phyloP scores from a whole-genome alignment of 768 basidiomycete genomes.

The Neoboletus brunneissimus region DNA sequence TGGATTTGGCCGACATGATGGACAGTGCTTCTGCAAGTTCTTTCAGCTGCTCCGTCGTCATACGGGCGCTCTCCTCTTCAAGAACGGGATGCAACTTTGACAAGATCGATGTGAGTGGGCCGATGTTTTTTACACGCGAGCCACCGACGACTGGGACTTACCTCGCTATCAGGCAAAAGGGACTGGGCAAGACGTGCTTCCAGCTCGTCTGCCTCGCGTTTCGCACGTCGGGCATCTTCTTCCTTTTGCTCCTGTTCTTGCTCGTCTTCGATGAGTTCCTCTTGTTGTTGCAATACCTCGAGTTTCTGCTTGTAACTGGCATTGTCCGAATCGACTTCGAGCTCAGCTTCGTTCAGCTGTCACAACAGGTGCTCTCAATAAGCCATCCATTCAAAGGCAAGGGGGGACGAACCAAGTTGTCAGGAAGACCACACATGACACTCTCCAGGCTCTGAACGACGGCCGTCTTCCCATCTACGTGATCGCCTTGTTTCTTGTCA shows the following conservation, averaged over 20 bases:
- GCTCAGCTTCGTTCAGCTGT: constrained; percentile 94
- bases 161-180: constrained; percentile 87
- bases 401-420: constrained; percentile 71
- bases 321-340: constrained; percentile 91
- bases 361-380: not conserved
- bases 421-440: constrained; percentile 89
- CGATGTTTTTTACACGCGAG: not conserved
- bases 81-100: constrained; percentile 60
- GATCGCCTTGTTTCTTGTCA: constrained; percentile 68
- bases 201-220: constrained; percentile 74
- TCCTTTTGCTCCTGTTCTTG: constrained; percentile 97
- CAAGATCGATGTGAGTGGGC: not conserved
- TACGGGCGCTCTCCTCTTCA: constrained; percentile 75
- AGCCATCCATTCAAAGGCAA: not conserved
- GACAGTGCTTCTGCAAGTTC: constrained; percentile 91
- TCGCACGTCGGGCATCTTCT: constrained; percentile 84
- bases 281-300: constrained; percentile 96
- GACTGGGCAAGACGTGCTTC: constrained; percentile 79
- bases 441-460: constrained; percentile 82
- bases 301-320: constrained; percentile 98
- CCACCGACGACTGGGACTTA: constrained; percentile 27
- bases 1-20: constrained; percentile 89
- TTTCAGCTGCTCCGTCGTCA: constrained; percentile 94
- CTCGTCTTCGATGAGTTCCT: constrained; percentile 99
- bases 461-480: constrained; percentile 79